Base-by-base conservation (phyloP, 306 rosid species). In the Trichosanthes truncata region DNA sequence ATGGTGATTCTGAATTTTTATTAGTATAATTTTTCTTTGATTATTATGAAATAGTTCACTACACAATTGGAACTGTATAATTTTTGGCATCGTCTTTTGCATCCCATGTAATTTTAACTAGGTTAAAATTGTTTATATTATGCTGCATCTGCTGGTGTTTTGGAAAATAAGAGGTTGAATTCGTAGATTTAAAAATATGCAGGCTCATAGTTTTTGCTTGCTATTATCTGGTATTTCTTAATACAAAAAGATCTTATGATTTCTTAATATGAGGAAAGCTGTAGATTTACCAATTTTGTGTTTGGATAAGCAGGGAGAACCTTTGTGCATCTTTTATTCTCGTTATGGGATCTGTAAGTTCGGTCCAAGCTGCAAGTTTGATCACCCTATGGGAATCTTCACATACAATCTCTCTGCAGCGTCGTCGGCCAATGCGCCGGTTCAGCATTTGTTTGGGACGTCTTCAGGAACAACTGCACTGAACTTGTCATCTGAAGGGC, bases 341-440 rank as follows among this genome's bases (percentile, higher is more conserved):
- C 98, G 97, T 72, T 95, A 95, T 81, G 98, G 97, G 71, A 95
- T 92, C 83, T 95, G 98, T 88, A 95, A 95, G 89, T 95, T 95
- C 52, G 98, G 98, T 38, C 98, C 98, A 35, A 92, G 97, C 84
- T 95, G 98, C 92, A 95, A 95, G 92, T 95, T 95, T 84, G 96
- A 92, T 81, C 98, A 95, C 67, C 98, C 98, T 56, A 93, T 92
- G 96, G 95, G 91, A 84, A 88, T 92, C 87, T 91, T 92, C 83
- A 61, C 97, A 23, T 92, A 91, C 80, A 89, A 91, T 83, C 83
- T 83, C 17, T 80, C 97, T 9, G 83, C 91, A 80, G 81, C 97
- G 77, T 83, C 93, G 80, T 85, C 92, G 23, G 81, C 90, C 35
- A 94, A 88, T 61, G 76, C 84, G 80, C 88, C 96, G 6, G 92